Base-by-base conservation (phyloP, 768 basidiomycete species). In the Brasilioporus rufonigricans region DNA sequence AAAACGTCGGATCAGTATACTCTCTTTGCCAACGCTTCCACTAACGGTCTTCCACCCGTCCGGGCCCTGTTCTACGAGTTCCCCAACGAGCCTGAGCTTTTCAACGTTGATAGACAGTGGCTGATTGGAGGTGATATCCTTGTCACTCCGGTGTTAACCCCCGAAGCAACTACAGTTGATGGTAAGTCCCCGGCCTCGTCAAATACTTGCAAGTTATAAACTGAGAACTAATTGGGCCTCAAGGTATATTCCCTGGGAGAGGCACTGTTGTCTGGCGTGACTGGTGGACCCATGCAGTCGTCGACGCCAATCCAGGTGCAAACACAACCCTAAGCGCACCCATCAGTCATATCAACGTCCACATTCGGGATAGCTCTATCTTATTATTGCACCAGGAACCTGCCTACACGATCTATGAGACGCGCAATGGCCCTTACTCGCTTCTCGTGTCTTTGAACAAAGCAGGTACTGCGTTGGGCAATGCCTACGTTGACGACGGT, bases 1-100 rank as follows among this genome's bases (percentile, higher is more conserved):
- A 23, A 57, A n/a, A 21, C n/a, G 2, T 48, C 35, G 31, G 23
- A 48, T 54, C 51, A 88, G 88, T 89, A 87, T 64, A 84, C 87
- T 0, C 76, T 88, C 13, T 89, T 91, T 61, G 85, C 85, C 7
- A 84, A 87, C 52, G 76, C 86, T 5, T 87, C 87, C 7, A 73
- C 71, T 4, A 64, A 66, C 33, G 89, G 88, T 3, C 83, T 87
- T 4, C 89, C 90, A 5, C 86, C 86, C 12, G 72, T 92, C 36
- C 82, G 84, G 35, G 85, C 91, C 6, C 75, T 91, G 31, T 90
- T 89, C 77, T 91, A 80, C 62, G 86, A 91, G 65, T 91, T 89
- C 74, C 86, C 86, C 1, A 72, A 85, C 39, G 83, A 89, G 57
- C 79, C 83, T 0, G 84, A 86, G 56, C 67, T 86, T 2, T 85